Evolutionary conservation across 345 rosid genomes (phyloP).

Genomic region (Linum trigynum): DNA sequence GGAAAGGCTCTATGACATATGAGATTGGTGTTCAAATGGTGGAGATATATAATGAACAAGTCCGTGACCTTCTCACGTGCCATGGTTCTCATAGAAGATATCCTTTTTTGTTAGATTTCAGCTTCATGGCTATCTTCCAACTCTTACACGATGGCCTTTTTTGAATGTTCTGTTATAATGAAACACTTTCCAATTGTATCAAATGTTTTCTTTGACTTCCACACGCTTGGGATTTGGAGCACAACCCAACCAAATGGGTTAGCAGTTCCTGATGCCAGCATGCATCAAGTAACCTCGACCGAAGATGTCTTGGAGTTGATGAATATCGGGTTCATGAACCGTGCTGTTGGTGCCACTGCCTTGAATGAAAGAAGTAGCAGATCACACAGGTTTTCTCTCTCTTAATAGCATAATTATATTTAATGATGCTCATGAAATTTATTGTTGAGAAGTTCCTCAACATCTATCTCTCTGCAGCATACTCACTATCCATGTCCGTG

Average conservation of each 20-base stretch:
- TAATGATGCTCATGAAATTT: background rate
- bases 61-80: constrained; percentile 76
- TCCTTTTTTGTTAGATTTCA: constrained; percentile 35
- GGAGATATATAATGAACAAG: constrained; percentile 97
- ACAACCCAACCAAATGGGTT: constrained; percentile 91
- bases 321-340: constrained; percentile 69
- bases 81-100: constrained; percentile 70
- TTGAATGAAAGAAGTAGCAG: constrained; percentile 96
- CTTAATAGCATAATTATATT: constrained; percentile 3
- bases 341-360: constrained; percentile 89
- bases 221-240: constrained; percentile 97
- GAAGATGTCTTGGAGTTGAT: constrained; percentile 79
- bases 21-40: constrained; percentile 98
- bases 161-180: background rate
- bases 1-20: constrained; percentile 57
- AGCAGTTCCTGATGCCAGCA: constrained; percentile 96
- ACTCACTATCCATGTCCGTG: constrained; percentile 88
- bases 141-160: background rate
- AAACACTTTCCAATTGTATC: background rate
- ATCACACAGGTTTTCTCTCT: constrained; percentile 73
- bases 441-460: background rate
- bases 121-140: background rate
- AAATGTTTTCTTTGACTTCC: constrained; percentile 56
- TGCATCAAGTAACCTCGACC: constrained; percentile 73
- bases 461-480: constrained; percentile 43